A percentile compares a stretch with the other conserved stretches of the same genome.
Conservation (phyloP, 2,329 filamentous ascomycete genomes). For the Ophiognomonia clavigignenti-juglandacearum region DNA sequence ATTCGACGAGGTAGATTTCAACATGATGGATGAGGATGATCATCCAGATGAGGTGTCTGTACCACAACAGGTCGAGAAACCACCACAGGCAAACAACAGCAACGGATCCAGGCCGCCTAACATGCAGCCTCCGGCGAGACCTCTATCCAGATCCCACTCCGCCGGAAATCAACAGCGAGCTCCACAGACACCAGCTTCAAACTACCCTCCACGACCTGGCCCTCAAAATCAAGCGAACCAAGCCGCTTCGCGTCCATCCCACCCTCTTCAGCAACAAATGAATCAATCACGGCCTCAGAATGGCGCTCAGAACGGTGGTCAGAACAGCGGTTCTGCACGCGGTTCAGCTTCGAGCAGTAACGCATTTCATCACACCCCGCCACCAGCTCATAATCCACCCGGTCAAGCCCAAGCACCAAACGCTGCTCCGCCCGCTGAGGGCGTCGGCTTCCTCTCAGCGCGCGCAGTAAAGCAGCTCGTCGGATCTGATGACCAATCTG, state of each 20-base stretch:
- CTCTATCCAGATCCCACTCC: constrained; percentile 26
- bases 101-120: constrained; percentile 21
- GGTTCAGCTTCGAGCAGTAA: constrained; percentile 12
- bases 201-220: constrained; percentile 5
- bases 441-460: constrained; percentile 66
- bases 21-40: constrained; percentile 60
- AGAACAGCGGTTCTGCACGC: background rate
- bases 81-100: constrained; percentile 24
- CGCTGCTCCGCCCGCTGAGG: constrained; percentile 29
- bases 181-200: constrained; percentile 28
- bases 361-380: constrained; percentile 21
- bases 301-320: background rate
- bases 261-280: constrained; percentile 16
- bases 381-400: constrained; percentile 15
- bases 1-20: constrained; percentile 74
- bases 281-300: constrained; percentile 20
- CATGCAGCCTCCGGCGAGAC: constrained; percentile 35
- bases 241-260: constrained; percentile 14
- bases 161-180: constrained; percentile 25
- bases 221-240: constrained; percentile 17
- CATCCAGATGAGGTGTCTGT: constrained; percentile 75
- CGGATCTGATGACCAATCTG: constrained; percentile 35
- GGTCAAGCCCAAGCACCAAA: constrained; percentile 15
- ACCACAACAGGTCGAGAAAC: constrained; percentile 31
- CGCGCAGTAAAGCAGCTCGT: constrained; percentile 52